These are phyloP conservation scores for Phytopythium vexans DNA, from an alignment of 352 stramenopile genomes.

Conservation along the genomic window DNA sequence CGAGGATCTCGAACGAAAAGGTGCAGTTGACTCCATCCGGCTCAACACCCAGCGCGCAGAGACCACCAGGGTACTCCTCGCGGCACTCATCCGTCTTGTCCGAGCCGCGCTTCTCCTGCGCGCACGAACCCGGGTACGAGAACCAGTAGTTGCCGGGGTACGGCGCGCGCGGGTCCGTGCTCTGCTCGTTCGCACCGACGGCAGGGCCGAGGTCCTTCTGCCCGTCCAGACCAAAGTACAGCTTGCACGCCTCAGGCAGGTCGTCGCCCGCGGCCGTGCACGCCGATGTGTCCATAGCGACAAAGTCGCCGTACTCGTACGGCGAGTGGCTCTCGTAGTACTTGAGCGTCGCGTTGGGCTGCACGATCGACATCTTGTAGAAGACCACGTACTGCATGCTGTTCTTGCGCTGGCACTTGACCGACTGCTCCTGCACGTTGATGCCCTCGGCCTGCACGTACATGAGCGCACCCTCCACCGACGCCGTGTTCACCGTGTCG, in stretches of 20 bases:
- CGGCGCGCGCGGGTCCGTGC: slow-evolving; percentile 41
- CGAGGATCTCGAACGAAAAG: slow-evolving; percentile 61
- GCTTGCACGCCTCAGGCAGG: slow-evolving; percentile 36
- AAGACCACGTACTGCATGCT: slow-evolving; percentile 71
- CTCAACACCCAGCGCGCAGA: slow-evolving; percentile 37
- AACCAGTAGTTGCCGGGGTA: slow-evolving; percentile 75
- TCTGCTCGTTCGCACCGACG: slow-evolving; percentile 42
- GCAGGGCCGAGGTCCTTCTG: slow-evolving; percentile 38
- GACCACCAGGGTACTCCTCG: slow-evolving; percentile 26
- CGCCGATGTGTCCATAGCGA: slow-evolving; percentile 61
- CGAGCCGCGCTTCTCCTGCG: slow-evolving; percentile 30
- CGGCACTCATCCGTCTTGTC: slow-evolving; percentile 46
- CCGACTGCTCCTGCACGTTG: slow-evolving; percentile 45
- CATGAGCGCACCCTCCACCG: slow-evolving; percentile 62
- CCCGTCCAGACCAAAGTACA: slow-evolving; percentile 44
- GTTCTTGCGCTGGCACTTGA: slow-evolving; percentile 65
- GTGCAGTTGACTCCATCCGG: slow-evolving; percentile 50
- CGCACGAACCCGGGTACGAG: slow-evolving; percentile 62
- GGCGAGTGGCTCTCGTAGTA: slow-evolving; percentile 39
- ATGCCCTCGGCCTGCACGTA: slow-evolving; percentile 69
- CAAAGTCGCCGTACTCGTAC: slow-evolving; percentile 48
- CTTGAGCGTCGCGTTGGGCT: slow-evolving; percentile 43
- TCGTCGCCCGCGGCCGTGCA: slow-evolving; percentile 40
- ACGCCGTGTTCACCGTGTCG: slow-evolving; percentile 64
- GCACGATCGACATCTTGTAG: slow-evolving; percentile 66